Evolutionary conservation across 2,329 filamentous ascomycete genomes (phyloP).

Genomic region (Hymenoscyphus linearis): DNA sequence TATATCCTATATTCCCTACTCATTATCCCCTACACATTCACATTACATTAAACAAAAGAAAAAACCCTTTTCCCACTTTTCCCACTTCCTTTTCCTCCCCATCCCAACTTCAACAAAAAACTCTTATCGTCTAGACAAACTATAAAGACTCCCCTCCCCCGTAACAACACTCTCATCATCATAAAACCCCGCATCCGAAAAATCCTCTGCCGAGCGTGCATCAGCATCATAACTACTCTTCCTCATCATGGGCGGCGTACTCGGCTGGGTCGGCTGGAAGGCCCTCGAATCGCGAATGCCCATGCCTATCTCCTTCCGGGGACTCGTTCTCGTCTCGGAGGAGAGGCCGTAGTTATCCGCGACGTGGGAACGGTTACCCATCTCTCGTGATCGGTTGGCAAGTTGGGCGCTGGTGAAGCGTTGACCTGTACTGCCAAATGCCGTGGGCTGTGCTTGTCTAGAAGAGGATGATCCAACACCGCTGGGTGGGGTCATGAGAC

Average conservation of each 20-base stretch:
- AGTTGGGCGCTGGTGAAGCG: conserved; percentile 49
- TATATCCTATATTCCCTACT: no score
- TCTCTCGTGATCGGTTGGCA: conserved; percentile 30
- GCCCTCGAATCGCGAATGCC: background rate
- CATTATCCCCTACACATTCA: no score
- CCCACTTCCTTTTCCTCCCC: background rate
- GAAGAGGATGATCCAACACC: background rate
- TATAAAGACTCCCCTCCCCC: conserved; percentile 10
- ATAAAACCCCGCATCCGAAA: conserved; percentile 32
- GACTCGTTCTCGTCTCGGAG: conserved; percentile 36
- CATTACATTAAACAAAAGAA: no score
- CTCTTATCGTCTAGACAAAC: background rate
- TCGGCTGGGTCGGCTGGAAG: conserved; percentile 23
- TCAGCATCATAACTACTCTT: conserved; percentile 55
- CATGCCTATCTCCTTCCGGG: conserved; percentile 33
- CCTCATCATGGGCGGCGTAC: conserved; percentile 58
- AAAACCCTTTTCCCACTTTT: background rate
- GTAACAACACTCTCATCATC: conserved; percentile 28
- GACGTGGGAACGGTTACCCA: conserved; percentile 36
- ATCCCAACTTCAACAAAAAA: no score
- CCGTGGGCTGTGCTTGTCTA: conserved; percentile 45
- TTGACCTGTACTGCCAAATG: conserved; percentile 55
- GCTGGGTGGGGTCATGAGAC: conserved; percentile 78
- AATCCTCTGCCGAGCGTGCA: conserved; percentile 51
- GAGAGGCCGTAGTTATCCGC: conserved; percentile 28